These are phyloP conservation scores for Lentinula lateritia DNA, from an alignment of 768 basidiomycete genomes.

Conservation along the genomic window DNA sequence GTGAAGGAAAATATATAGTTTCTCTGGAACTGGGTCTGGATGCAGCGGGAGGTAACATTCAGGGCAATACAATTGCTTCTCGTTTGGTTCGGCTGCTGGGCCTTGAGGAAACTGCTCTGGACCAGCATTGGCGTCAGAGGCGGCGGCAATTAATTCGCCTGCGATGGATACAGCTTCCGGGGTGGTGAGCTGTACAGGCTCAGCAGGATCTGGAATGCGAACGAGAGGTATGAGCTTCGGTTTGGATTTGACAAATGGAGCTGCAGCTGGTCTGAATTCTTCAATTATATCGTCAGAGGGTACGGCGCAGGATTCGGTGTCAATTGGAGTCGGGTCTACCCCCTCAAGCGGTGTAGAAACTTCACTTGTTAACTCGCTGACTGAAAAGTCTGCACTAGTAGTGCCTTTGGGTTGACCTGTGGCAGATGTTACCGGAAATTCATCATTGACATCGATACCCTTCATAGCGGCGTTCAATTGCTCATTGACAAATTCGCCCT, in stretches of 20 bases:
- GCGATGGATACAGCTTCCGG: conserved; percentile 46
- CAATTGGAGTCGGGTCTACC: not conserved
- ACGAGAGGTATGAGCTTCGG: not conserved
- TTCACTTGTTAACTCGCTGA: conserved; percentile 1
- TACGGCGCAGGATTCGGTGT: not conserved
- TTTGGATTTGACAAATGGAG: not conserved
- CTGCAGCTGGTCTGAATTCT: no score
- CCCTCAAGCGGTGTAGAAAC: conserved; percentile 2
- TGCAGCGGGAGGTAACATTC: conserved; percentile 92
- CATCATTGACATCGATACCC: not conserved
- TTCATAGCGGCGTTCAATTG: conserved; percentile 12
- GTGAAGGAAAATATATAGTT: conserved; percentile 93
- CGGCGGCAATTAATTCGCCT: conserved; percentile 18
- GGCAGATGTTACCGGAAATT: not conserved
- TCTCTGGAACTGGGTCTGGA: conserved; percentile 89
- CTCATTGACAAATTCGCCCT: conserved; percentile 31
- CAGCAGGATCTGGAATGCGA: not conserved
- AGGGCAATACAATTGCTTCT: conserved; percentile 63
- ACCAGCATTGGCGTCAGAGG: not conserved
- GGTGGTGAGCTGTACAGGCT: conserved; percentile 30
- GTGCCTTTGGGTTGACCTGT: not conserved
- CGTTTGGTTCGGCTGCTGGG: conserved; percentile 29
- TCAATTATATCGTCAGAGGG: not conserved
- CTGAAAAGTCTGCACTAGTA: not conserved
- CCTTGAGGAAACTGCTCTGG: conserved; percentile 28